phyloP scores from a whole-genome alignment of 140 eudicot species.

The Flaveria floridana region DNA sequence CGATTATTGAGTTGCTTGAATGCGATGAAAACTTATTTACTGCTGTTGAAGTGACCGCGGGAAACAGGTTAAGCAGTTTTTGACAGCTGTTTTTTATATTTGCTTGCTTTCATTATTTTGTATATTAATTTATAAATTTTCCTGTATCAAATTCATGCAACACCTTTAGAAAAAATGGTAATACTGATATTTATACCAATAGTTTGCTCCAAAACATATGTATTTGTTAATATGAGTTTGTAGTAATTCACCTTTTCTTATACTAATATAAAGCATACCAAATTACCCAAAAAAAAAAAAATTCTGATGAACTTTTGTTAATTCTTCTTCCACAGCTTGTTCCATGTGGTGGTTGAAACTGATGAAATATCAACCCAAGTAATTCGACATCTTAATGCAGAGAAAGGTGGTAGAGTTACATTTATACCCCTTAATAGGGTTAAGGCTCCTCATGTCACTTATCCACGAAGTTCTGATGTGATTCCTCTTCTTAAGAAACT shows the following conservation, averaged over 20 bases:
- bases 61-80: conserved; percentile 62
- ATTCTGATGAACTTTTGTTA: background rate
- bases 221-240: background rate
- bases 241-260: background rate
- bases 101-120: conserved; percentile 2
- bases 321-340: conserved; percentile 61
- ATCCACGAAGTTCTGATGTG: conserved; percentile 80
- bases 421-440: conserved; percentile 96
- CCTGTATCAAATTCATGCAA: background rate
- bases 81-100: conserved; percentile 5
- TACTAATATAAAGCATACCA: background rate
- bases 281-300: background rate
- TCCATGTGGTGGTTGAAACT: conserved; percentile 88
- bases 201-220: background rate
- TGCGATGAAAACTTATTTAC: conserved; percentile 88
- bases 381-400: conserved; percentile 81
- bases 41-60: conserved; percentile 98
- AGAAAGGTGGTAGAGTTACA: conserved; percentile 93
- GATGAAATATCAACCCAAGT: conserved; percentile 89
- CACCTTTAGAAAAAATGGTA: background rate
- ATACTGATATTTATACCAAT: background rate
- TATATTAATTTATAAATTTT: too few species aligned
- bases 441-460: conserved; percentile 68
- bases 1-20: conserved; percentile 84
- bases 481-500: conserved; percentile 76